Evolutionary conservation across 1,284 basidiomycete genomes (phyloP).

Genomic region (Sanghuangporus weigelae): DNA sequence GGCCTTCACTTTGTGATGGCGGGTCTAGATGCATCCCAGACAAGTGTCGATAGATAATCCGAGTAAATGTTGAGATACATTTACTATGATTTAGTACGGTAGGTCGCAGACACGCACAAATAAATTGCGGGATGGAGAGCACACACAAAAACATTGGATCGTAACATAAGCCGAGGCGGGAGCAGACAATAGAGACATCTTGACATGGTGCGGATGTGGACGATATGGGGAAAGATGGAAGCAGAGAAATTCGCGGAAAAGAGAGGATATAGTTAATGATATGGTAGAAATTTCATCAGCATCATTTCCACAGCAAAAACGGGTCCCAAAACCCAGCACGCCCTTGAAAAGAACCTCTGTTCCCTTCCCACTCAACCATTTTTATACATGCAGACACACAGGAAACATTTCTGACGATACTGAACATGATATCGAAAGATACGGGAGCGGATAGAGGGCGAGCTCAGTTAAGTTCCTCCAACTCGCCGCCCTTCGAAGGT

Average conservation of each 20-base stretch:
- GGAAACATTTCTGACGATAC: too few species aligned
- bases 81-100: background rate
- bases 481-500: conserved; percentile 16
- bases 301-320: too few species aligned
- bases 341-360: too few species aligned
- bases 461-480: conserved; percentile 47
- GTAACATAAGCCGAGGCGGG: background rate
- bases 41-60: too few species aligned
- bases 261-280: background rate
- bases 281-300: background rate
- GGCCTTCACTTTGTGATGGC: background rate
- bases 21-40: background rate
- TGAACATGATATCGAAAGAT: too few species aligned
- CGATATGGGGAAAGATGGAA: background rate
- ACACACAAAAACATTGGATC: background rate
- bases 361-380: too few species aligned
- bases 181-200: background rate
- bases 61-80: too few species aligned
- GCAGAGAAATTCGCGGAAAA: background rate
- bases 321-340: too few species aligned
- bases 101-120: background rate
- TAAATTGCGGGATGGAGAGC: background rate
- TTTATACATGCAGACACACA: too few species aligned
- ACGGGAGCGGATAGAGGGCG: too few species aligned
- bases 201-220: background rate